Evolutionary conservation across 768 basidiomycete species (phyloP).

Genomic region (Dictyophora rubrovolvata): DNA sequence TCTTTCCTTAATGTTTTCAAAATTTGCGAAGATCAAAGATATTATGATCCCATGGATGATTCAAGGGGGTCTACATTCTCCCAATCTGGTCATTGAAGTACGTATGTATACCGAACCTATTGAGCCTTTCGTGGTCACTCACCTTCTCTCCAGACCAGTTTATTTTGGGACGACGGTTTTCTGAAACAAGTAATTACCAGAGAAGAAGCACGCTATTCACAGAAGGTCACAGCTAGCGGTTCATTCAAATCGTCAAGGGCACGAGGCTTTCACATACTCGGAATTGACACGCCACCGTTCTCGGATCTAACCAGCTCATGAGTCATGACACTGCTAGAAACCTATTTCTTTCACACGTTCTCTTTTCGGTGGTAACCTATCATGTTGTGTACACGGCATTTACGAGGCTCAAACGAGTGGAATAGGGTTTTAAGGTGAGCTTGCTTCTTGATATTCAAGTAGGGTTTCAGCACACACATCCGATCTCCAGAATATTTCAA

Average conservation of each 20-base stretch:
- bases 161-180: constrained; percentile 1
- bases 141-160: background rate
- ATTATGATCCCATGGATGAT: constrained; percentile 4
- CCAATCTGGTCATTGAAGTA: background rate
- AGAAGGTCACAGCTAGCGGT: background rate
- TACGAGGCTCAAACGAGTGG: constrained; percentile 3
- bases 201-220: background rate
- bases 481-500: background rate
- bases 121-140: background rate
- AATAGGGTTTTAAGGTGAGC: background rate
- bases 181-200: background rate
- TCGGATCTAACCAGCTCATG: background rate
- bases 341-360: background rate
- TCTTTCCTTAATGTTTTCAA: background rate
- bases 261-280: background rate
- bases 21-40: background rate
- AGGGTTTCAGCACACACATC: background rate
- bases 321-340: too few relatives aligned
- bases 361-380: background rate
- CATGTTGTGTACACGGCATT: constrained; percentile 9
- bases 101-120: background rate
- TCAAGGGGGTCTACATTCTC: background rate
- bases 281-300: background rate
- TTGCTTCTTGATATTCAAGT: background rate
- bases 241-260: background rate